Evolutionary conservation across 2,329 filamentous ascomycete species (phyloP), one percentile per base, ranked within the genome.

Genomic region (Hypocreales sp.): DNA sequence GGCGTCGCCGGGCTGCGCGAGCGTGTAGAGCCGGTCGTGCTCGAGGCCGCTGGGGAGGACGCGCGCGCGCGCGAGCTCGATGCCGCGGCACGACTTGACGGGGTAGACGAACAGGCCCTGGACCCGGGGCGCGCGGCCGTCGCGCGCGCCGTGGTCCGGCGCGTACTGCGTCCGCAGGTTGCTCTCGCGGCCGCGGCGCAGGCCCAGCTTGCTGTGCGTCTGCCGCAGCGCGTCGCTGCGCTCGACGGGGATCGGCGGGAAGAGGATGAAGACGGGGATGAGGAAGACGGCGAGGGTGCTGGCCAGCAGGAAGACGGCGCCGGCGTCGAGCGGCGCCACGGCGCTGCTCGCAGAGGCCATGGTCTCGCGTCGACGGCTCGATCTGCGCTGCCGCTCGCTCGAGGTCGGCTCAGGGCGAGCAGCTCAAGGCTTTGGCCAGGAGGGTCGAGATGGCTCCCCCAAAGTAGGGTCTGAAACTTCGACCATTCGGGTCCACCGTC

Each of bases 1-100:
- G 21, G 25, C 31, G 15, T 30, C 4, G 11, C 8, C 10, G 18
- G 26, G 29, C 48, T 86, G 77, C 2, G 79, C 83, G 46, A 94
- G 81, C 25, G 72, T 77, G 56, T 84, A 92, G 39, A 87, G 68
- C 5, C 83, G 71, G 51, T 94, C 84, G 49, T 78, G 79, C 46
- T 77, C 67, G 31, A 92, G 61, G 3, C 84, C 83, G 3, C 69
- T 70, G 5, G 69, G 57, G 24, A 81, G 53, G 11, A 90, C 63
- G 29, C 69, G 65, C 33, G 68, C 69, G 34, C 63, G 56, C 27
- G 67, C 55, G 25, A 93, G 51, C 52, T 90, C 81, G 29, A 92
- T 72, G 16, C 78, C 79, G 30, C 58, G 61, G 48, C 83, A 92
- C 31, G 79, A 82, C 55, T 92, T 87, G 48, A 93, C 56, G 1